phyloP scores from a whole-genome alignment of 495 filamentous ascomycete genomes.

The Penicillium riverlandense region DNA sequence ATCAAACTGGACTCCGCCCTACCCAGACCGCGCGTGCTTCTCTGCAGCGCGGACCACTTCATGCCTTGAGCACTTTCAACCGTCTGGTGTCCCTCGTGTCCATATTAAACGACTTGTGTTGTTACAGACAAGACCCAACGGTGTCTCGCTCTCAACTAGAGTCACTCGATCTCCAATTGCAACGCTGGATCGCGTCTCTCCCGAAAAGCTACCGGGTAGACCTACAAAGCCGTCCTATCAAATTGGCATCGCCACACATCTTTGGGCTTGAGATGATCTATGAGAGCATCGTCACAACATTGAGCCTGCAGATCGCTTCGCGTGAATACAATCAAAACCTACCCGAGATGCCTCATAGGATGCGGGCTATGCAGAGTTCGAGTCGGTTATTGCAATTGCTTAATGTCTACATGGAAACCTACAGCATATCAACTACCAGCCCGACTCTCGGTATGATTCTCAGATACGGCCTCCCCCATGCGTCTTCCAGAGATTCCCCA shows the following conservation, averaged over 20 bases:
- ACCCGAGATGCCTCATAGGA: conserved; percentile 13
- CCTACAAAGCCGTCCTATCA: conserved; percentile 16
- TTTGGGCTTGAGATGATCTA: conserved; percentile 36
- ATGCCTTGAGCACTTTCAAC: conserved; percentile 56
- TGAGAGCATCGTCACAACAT: conserved; percentile 20
- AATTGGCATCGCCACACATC: conserved; percentile 28
- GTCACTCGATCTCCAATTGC: conserved; percentile 27
- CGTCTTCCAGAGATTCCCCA: conserved; percentile 1
- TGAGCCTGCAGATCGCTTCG: conserved; percentile 24
- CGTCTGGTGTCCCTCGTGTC: conserved; percentile 37
- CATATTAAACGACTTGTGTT: conserved; percentile 37
- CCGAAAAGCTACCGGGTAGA: conserved; percentile 30
- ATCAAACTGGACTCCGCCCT: conserved; percentile 28
- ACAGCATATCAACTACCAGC: conserved; percentile 28
- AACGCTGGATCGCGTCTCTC: conserved; percentile 27
- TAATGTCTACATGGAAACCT: conserved; percentile 31
- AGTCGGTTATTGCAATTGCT: conserved; percentile 25
- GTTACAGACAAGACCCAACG: conserved; percentile 17
- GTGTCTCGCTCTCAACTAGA: conserved; percentile 24
- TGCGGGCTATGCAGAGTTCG: conserved; percentile 24
- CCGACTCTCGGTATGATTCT: conserved; percentile 32
- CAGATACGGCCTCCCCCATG: conserved; percentile 14
- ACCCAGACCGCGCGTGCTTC: conserved; percentile 25
- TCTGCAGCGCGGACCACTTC: conserved; percentile 44
- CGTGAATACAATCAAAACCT: conserved; percentile 21